phyloP scores from a whole-genome alignment of 192 early-diverging fungal species.

The Funneliformis geosporum region DNA sequence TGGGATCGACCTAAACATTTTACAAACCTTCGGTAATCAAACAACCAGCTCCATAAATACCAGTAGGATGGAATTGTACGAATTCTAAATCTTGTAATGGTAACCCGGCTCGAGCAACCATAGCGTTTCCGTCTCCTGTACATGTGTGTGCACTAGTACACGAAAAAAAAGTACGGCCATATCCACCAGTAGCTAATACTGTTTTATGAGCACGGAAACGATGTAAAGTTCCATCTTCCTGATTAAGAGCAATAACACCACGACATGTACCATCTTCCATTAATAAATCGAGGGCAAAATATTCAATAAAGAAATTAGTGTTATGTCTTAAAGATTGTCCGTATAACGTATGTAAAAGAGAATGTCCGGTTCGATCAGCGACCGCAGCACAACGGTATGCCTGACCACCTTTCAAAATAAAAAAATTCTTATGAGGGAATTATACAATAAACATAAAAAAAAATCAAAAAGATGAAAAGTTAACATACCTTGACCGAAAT shows the following conservation, averaged over 20 bases:
- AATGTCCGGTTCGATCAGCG: slow-evolving; percentile 97
- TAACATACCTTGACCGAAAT: slow-evolving; percentile 85
- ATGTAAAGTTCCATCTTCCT: slow-evolving; percentile 98
- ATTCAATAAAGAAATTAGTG: slow-evolving; percentile 98
- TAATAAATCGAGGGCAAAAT: slow-evolving; percentile 97
- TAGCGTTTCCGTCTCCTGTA: slow-evolving; percentile 99
- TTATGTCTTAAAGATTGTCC: slow-evolving; percentile 95
- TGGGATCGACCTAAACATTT: background rate
- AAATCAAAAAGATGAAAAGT: background rate
- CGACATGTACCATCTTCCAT: slow-evolving; percentile 98
- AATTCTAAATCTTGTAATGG: slow-evolving; percentile 99
- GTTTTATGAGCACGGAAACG: slow-evolving; percentile 97
- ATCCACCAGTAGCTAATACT: slow-evolving; percentile 98
- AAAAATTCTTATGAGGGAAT: background rate
- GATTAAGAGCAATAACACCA: slow-evolving; percentile 94
- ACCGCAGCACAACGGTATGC: slow-evolving; percentile 97
- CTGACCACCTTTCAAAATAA: slow-evolving; percentile 70
- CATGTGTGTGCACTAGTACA: slow-evolving; percentile 98
- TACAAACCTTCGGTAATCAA: slow-evolving; percentile 88
- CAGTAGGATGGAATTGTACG: slow-evolving; percentile 99
- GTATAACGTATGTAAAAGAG: slow-evolving; percentile 96
- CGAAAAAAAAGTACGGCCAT: slow-evolving; percentile 98
- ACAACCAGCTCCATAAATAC: slow-evolving; percentile 98
- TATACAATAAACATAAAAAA: background rate
- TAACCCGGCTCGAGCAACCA: slow-evolving; percentile 95